Base-by-base conservation (phyloP, 2,329 filamentous ascomycete species). In the Alternaria hordeiaustralica region DNA sequence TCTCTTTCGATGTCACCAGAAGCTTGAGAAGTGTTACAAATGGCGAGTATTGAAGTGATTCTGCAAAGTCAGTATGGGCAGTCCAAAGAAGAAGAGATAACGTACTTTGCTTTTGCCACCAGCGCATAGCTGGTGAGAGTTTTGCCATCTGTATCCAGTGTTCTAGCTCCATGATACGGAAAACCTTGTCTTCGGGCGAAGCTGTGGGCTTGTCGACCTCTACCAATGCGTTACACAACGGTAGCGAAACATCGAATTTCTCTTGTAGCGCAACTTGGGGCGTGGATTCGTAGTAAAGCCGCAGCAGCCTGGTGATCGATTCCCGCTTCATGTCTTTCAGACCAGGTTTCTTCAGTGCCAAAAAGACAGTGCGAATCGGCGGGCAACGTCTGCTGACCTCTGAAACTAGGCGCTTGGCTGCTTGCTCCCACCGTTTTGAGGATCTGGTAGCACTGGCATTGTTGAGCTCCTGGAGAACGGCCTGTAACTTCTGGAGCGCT, bases 181-280 rank as follows among this genome's bases (percentile, higher is more conserved):
- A 82, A 50, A 87, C 84, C 45, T 86, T 83, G 3, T 83, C 79
- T 15, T 85, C 82, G 13, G 85, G 79, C 12, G 72, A 65, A 9
- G 69, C 67, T 10, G 68, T 69, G 15, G 66, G 59, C 45, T 75
- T 75, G 46, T 91, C 87, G 10, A 93, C 79, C 30, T 85, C 85
- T 60, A 87, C 84, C 49, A 98, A 82, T 1, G 90, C 87, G 62
- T 89, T 87, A 8, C 90, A 89, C 15, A 99, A 85, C 20, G 91
- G 86, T 1, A 91, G 83, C 0, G 95, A 96, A 5, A 97, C 90
- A 74, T 98, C 96, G 73, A 97, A 96, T 68, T 92, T 96, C 70
- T 94, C 91, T 67, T 91, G 90, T 13, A 96, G 84, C 1, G 94
- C 93, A 23, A 92, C 84, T 63, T 92, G 89, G 2, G 96, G 94